Evolutionary conservation across 2,329 filamentous ascomycete species (phyloP).

Genomic region (Ustulina deusta): DNA sequence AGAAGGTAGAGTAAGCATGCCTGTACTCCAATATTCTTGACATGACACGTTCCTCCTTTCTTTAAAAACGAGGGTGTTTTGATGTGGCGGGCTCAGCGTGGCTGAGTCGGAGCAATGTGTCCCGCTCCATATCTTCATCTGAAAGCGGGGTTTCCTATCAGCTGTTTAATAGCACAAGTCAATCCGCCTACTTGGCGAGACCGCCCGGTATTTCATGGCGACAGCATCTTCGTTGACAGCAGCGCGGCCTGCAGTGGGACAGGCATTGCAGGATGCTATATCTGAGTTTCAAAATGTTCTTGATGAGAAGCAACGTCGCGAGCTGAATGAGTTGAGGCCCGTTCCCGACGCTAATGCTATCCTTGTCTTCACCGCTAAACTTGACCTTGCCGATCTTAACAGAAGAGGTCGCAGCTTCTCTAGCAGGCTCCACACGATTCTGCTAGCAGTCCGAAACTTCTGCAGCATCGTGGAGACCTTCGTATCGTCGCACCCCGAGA

Average conservation of each 20-base stretch:
- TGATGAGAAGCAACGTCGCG: not conserved
- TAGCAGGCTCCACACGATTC: constrained; percentile 48
- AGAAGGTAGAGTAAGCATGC: too few species aligned
- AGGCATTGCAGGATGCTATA: not conserved
- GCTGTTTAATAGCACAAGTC: too few species aligned
- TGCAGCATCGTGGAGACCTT: constrained; percentile 53
- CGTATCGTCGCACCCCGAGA: constrained; percentile 53
- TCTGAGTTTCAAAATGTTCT: not conserved
- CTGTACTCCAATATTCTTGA: too few species aligned
- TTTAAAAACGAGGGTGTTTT: too few species aligned
- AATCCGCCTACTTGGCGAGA: too few species aligned
- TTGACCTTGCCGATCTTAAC: constrained; percentile 43
- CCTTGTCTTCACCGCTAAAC: constrained; percentile 52
- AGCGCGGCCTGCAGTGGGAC: not conserved
- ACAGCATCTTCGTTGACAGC: not conserved
- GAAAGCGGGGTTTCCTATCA: too few species aligned
- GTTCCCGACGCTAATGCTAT: constrained; percentile 50
- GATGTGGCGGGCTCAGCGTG: too few species aligned
- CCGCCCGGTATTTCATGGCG: too few species aligned
- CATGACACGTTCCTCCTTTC: too few species aligned
- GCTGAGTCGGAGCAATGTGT: too few species aligned
- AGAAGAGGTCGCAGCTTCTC: constrained; percentile 47
- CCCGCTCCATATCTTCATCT: too few species aligned
- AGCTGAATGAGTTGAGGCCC: not conserved
- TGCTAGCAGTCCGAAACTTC: constrained; percentile 55